Evolutionary conservation across 139 green algal genomes (phyloP).

Genomic region (Chlorella sp.): DNA sequence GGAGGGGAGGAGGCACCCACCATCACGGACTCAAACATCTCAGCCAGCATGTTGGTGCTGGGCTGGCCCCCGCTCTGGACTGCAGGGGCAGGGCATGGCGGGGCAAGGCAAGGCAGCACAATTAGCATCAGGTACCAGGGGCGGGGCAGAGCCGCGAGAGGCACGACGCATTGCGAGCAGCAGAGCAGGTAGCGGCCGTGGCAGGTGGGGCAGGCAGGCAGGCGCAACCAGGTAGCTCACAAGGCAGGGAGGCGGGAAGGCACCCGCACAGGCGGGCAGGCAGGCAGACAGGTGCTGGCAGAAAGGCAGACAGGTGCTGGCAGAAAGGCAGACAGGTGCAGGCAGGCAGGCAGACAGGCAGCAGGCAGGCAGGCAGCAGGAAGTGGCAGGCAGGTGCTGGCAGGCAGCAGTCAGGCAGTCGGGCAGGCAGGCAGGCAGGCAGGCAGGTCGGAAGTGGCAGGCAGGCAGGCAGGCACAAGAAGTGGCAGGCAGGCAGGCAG

Average conservation of each 20-base stretch:
- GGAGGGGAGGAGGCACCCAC: no score
- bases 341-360: not conserved
- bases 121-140: no score
- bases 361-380: not conserved
- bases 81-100: not conserved
- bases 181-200: no score
- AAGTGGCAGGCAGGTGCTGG: not conserved
- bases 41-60: conserved; percentile 16
- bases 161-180: no score
- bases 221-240: no score
- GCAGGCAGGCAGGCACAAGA: not conserved
- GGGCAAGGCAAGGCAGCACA: no score
- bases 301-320: no score
- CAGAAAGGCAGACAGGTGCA: not conserved
- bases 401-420: not conserved
- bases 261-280: not conserved
- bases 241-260: no score
- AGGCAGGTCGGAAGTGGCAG: not conserved
- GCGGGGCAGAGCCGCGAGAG: no score
- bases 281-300: no score
- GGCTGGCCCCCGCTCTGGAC: not conserved
- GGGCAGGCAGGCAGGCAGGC: not conserved
- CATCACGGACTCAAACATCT: conserved; percentile 33
- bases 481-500: no score
- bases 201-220: no score